Base-by-base conservation (phyloP, 208 protist genomes). In the Trypanosoma lewisi region DNA sequence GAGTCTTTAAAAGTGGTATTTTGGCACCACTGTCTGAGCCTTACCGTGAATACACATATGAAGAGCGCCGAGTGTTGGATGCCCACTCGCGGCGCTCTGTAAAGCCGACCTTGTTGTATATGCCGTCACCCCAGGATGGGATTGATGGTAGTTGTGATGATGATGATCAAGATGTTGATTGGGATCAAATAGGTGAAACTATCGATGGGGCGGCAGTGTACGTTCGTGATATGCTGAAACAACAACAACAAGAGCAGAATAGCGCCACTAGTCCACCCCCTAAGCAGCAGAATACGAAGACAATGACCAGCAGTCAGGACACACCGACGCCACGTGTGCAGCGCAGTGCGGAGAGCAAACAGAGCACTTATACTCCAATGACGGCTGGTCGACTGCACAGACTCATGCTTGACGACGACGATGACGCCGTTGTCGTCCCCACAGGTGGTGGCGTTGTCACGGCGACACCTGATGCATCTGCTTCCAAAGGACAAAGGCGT, bases 151-250 rank as follows among this genome's bases (percentile, higher is more conserved):
- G 62, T 14, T 63, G 63, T 50, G 50, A 56, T 49, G 69, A 80
- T 37, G 76, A 56, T 49, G 69, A 80, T 37, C 74, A 73, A 12
- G 69, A 83, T 27, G 71, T 63, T 37, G 56, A 70, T 42, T 62
- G 54, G 54, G 42, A 49, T 37, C 60, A 66, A 25, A 62, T 62
- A 47, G 63, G 63, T 21, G 63, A 39, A 25, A 56, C 41, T 28
- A 62, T 69, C 17, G 63, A 69, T 44, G 48, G 53, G 14, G 54
- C 63, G 14, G 27, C 42, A 9, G 28, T 37, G 12, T 67, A 67
- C 27, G 51, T 59, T 23, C 51, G 62, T 52, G 28, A 59, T 9
- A 67, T 60, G 17, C 62, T 60, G 31, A 12, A 52, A 27, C 60
- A 49, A 0, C 34, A 34, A 0, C 16, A 52, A 27, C 60, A 49